Evolutionary conservation across 495 filamentous ascomycete genomes (phyloP).

Genomic region (Aeminium ludgeri): DNA sequence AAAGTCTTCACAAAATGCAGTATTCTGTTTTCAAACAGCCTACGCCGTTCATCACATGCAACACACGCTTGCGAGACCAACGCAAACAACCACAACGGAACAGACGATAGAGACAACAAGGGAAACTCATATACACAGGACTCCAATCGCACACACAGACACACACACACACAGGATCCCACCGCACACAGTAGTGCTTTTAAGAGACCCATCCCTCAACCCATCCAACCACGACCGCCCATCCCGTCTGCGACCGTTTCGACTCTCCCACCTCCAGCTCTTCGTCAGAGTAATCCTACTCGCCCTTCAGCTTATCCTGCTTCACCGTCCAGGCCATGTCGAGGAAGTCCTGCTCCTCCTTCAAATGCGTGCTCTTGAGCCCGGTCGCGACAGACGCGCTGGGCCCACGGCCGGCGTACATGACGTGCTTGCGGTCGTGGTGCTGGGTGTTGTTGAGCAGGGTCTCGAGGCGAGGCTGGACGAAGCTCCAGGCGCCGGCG

Average conservation of each 20-base stretch:
- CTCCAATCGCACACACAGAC: too few relatives aligned
- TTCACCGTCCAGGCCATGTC: slow-evolving; percentile 52
- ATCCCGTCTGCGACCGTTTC: too few relatives aligned
- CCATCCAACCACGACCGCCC: background rate
- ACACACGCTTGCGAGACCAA: too few relatives aligned
- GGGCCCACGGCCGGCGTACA: slow-evolving; percentile 86
- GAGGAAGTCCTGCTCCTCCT: slow-evolving; percentile 86
- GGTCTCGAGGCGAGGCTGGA: slow-evolving; percentile 90
- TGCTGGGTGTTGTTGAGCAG: slow-evolving; percentile 77
- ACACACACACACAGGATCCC: too few relatives aligned
- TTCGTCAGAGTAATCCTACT: slow-evolving; percentile 27
- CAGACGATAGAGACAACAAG: too few relatives aligned
- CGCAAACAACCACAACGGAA: too few relatives aligned
- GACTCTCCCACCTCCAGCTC: background rate
- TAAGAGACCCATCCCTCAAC: slow-evolving; percentile 1
- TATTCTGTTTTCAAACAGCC: too few relatives aligned
- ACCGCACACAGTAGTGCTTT: too few relatives aligned
- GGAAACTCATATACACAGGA: too few relatives aligned
- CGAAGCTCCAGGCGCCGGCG: slow-evolving; percentile 87
- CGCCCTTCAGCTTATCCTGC: slow-evolving; percentile 57
- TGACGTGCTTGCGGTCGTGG: slow-evolving; percentile 84
- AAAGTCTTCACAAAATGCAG: too few relatives aligned
- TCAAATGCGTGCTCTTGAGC: slow-evolving; percentile 69
- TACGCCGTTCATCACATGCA: too few relatives aligned
- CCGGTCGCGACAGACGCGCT: slow-evolving; percentile 87